Percentiles rank a stretch among this genome's conserved stretches.
Conservation (phyloP, 345 rosid species). For the Carallia pectinifolia region DNA sequence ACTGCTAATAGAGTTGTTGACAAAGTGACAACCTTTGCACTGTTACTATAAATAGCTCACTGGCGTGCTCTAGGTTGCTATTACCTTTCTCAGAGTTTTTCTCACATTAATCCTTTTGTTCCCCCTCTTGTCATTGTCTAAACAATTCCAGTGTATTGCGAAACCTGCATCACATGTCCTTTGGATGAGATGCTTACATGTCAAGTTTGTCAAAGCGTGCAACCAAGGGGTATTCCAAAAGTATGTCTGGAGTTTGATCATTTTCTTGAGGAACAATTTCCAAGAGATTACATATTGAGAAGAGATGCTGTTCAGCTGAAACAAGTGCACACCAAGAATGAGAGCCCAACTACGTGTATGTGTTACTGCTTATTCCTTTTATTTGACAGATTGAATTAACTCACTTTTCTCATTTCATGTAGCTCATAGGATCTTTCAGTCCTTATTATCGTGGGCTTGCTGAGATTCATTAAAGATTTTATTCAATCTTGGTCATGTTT, state of each 20-base stretch:
- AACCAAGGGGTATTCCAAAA: constrained; percentile 57
- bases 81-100: not conserved
- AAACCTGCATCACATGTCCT: constrained; percentile 49
- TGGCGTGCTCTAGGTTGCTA: not conserved
- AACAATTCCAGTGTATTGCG: constrained; percentile 59
- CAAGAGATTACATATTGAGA: constrained; percentile 59
- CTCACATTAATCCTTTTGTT: not conserved
- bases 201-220: constrained; percentile 54
- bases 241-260: constrained; percentile 67
- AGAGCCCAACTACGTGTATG: constrained; percentile 35
- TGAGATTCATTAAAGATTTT: not conserved
- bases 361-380: constrained; percentile 4
- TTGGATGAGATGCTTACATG: constrained; percentile 49
- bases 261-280: constrained; percentile 53
- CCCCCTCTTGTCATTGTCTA: not conserved
- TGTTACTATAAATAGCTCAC: not conserved
- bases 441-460: not conserved
- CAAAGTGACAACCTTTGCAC: constrained; percentile 1
- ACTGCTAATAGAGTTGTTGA: constrained; percentile 11
- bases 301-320: constrained; percentile 35
- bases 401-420: not conserved
- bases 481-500: not conserved
- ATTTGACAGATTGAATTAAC: not conserved
- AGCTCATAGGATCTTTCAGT: too few species aligned
- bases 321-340: constrained; percentile 22